These are phyloP conservation scores for Hypoxylon trugodes DNA, from an alignment of 495 filamentous ascomycete species.

Conservation along the genomic window DNA sequence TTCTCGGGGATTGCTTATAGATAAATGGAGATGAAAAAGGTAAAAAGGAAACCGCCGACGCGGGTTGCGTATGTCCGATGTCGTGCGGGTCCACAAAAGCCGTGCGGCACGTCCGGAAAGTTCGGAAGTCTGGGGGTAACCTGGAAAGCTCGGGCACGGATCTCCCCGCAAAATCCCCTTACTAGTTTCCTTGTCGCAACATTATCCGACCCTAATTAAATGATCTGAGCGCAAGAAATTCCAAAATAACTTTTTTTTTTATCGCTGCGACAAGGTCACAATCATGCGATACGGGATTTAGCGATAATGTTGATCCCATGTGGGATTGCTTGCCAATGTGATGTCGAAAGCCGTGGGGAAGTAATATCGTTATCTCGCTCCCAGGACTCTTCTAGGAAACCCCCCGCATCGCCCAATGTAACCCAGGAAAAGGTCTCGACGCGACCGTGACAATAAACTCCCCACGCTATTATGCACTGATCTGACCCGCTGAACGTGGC, in stretches of 20 bases:
- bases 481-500: slow-evolving; percentile 36
- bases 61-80: slow-evolving; percentile 20
- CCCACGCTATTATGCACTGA: slow-evolving; percentile 35
- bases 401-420: slow-evolving; percentile 41
- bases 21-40: slow-evolving; percentile 13
- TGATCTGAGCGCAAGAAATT: slow-evolving; percentile 1
- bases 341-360: slow-evolving; percentile 27
- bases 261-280: not conserved
- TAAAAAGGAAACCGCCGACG: slow-evolving; percentile 21
- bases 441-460: slow-evolving; percentile 23
- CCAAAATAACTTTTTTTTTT: not conserved
- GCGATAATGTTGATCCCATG: slow-evolving; percentile 2
- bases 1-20: slow-evolving; percentile 36
- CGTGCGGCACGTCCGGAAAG: slow-evolving; percentile 23
- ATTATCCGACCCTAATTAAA: not conserved
- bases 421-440: slow-evolving; percentile 19
- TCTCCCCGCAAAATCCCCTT: slow-evolving; percentile 6
- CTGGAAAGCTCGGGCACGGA: slow-evolving; percentile 7
- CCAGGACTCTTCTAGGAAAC: slow-evolving; percentile 12
- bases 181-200: not conserved
- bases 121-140: slow-evolving; percentile 22
- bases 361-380: slow-evolving; percentile 30
- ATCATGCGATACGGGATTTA: slow-evolving; percentile 17
- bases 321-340: not conserved
- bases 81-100: slow-evolving; percentile 33